Percentiles rank a stretch among this genome's conserved stretches.
phyloP scores from a whole-genome alignment of 129 eudicot genomes.

The Flaveria linearis region DNA sequence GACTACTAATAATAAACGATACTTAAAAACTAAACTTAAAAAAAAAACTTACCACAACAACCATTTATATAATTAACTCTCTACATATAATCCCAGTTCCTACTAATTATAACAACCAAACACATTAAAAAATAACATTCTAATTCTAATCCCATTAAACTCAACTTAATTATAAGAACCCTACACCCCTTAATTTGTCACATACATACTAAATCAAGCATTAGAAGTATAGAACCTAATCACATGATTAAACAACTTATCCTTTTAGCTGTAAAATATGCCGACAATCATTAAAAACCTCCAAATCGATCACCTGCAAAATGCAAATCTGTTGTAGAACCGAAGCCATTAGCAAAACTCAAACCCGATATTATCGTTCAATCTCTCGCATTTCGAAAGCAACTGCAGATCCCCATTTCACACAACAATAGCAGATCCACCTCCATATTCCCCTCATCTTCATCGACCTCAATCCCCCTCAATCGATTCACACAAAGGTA shows the following conservation, averaged over 20 bases:
- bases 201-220: too few relatives aligned
- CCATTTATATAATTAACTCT: too few relatives aligned
- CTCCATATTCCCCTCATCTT: neutral
- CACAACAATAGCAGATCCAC: constrained; percentile 20
- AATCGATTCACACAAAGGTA: constrained; percentile 28
- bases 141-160: too few relatives aligned
- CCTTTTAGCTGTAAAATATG: constrained; percentile 16
- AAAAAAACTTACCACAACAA: too few relatives aligned
- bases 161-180: too few relatives aligned
- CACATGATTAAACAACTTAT: neutral
- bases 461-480: constrained; percentile 30
- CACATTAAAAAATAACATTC: too few relatives aligned
- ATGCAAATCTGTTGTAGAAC: neutral
- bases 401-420: constrained; percentile 26
- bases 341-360: neutral
- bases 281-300: constrained; percentile 20
- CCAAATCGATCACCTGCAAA: constrained; percentile 19
- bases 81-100: too few relatives aligned
- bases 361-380: constrained; percentile 21
- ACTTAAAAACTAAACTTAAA: too few relatives aligned
- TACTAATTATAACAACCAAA: too few relatives aligned
- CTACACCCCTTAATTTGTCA: too few relatives aligned
- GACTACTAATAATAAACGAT: too few relatives aligned
- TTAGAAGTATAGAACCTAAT: too few relatives aligned
- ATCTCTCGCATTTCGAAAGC: constrained; percentile 15